A percentile compares a stretch with the other conserved stretches of the same genome.
Conservation (phyloP, 257 asterid species). For the Fraxinus excelsior region DNA sequence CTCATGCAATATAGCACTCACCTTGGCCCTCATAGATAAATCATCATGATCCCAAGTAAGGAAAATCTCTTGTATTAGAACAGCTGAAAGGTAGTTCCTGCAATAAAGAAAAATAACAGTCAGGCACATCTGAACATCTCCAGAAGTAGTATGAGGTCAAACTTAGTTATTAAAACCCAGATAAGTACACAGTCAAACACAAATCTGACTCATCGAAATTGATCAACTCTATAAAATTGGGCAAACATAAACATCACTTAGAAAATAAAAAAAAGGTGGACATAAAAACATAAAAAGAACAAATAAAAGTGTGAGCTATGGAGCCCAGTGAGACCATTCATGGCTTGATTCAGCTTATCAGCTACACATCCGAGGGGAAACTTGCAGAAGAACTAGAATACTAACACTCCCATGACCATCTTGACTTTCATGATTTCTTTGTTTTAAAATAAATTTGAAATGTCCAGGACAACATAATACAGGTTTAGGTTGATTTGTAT, state of each 20-base stretch:
- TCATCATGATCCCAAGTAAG: constrained; percentile 99
- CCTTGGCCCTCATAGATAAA: constrained; percentile 92
- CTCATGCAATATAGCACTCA: constrained; percentile 35
- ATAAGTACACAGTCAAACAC: constrained; percentile 15
- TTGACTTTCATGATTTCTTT: not conserved
- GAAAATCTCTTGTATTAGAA: constrained; percentile 96
- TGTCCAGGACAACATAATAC: not conserved
- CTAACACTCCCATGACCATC: not conserved
- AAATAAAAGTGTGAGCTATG: not conserved
- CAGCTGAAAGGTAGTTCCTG: constrained; percentile 95
- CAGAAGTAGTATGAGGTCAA: constrained; percentile 11
- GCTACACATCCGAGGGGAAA: constrained; percentile 1
- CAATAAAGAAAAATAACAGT: constrained; percentile 25
- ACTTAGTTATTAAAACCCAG: constrained; percentile 1
- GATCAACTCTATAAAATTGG: not conserved
- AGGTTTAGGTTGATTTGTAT: constrained; percentile 7
- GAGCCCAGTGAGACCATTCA: constrained; percentile 4
- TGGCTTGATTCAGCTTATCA: constrained; percentile 5
- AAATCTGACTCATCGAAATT: not conserved
- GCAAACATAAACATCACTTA: not conserved
- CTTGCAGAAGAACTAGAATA: not conserved
- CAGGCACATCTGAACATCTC: constrained; percentile 18
- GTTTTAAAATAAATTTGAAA: constrained; percentile 6
- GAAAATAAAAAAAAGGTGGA: not conserved
- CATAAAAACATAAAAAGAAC: not conserved